phyloP scores from a whole-genome alignment of 2,329 filamentous ascomycete species.

The Gremmenia infestans region DNA sequence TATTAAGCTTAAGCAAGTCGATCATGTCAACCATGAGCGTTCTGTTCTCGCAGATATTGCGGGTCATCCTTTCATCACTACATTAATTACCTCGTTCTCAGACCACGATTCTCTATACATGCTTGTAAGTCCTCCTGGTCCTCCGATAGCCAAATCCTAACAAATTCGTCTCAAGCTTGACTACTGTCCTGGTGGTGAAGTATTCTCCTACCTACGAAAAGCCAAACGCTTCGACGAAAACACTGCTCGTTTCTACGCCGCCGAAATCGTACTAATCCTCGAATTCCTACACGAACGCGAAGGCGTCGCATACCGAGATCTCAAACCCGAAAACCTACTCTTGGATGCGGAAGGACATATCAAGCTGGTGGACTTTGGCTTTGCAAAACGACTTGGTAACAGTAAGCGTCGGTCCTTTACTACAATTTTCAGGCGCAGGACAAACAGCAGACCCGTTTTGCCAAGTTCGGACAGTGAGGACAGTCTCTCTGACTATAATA shows the following conservation, averaged over 20 bases:
- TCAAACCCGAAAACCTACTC: slow-evolving; percentile 80
- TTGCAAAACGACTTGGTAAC: slow-evolving; percentile 71
- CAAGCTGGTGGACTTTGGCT: slow-evolving; percentile 80
- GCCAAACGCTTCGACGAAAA: slow-evolving; percentile 74
- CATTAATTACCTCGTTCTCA: slow-evolving; percentile 72
- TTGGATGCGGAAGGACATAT: slow-evolving; percentile 74
- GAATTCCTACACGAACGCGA: slow-evolving; percentile 77
- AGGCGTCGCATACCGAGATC: slow-evolving; percentile 73
- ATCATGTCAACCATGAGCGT: slow-evolving; percentile 81
- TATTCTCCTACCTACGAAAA: slow-evolving; percentile 77
- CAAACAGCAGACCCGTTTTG: neutral
- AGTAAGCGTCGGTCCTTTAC: slow-evolving; percentile 33
- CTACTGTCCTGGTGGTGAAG: slow-evolving; percentile 78
- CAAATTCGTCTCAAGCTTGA: slow-evolving; percentile 46
- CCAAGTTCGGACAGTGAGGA: neutral
- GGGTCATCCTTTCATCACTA: slow-evolving; percentile 80
- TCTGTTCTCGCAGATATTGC: slow-evolving; percentile 71
- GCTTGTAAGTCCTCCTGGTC: slow-evolving; percentile 44
- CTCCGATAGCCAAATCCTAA: slow-evolving; percentile 11
- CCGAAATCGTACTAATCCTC: slow-evolving; percentile 76
- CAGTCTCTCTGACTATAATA: slow-evolving; percentile 10
- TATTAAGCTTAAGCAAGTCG: slow-evolving; percentile 78
- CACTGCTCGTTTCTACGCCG: slow-evolving; percentile 75
- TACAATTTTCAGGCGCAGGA: neutral
- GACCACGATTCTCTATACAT: slow-evolving; percentile 76